phyloP scores from a whole-genome alignment of 257 asterid genomes.

The Capsicum rhomboideum region DNA sequence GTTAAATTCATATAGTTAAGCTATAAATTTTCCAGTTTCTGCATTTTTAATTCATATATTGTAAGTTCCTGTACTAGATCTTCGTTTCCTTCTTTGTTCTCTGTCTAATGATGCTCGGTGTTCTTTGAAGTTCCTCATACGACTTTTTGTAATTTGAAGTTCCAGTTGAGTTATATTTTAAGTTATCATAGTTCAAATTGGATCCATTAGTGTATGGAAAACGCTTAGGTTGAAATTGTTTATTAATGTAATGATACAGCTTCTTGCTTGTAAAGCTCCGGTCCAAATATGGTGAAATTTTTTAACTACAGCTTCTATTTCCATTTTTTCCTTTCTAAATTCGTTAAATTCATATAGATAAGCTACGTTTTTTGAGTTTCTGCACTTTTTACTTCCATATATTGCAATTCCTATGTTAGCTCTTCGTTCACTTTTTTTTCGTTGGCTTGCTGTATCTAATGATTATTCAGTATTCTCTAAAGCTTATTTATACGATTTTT shows the following conservation, averaged over 20 bases:
- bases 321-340: no score
- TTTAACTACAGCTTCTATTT: background rate
- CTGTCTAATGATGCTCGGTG: background rate
- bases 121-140: background rate
- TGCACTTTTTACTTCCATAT: no score
- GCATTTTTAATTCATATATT: background rate
- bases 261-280: conserved; percentile 91
- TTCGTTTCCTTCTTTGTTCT: background rate
- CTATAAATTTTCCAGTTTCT: background rate
- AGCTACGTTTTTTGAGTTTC: no score
- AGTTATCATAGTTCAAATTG: background rate
- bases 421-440: no score
- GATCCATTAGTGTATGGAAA: background rate
- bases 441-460: no score
- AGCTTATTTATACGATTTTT: background rate
- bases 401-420: no score
- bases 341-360: no score
- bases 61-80: background rate
- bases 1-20: background rate
- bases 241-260: conserved; percentile 20
- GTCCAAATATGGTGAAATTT: conserved; percentile 70
- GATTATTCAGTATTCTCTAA: no score
- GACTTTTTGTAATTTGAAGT: background rate
- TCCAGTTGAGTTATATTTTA: background rate
- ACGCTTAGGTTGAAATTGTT: background rate